These are phyloP conservation scores for Tolypocladium tropicale DNA, from an alignment of 2,329 filamentous ascomycete species.

Conservation along the genomic window DNA sequence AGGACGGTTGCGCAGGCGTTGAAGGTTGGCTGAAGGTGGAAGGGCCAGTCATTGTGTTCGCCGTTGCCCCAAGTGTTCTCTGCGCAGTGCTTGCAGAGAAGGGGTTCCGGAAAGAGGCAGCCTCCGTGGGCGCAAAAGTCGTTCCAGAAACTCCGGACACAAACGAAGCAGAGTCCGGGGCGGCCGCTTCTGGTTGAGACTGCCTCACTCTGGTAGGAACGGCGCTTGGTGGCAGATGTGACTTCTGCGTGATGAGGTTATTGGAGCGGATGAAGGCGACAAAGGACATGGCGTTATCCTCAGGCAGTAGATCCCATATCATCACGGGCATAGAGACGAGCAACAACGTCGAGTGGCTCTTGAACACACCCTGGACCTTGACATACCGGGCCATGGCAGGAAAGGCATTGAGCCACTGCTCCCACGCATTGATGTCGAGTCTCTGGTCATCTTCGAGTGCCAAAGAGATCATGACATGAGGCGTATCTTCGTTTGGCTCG, in stretches of 20 bases:
- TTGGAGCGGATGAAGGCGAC: constrained; percentile 50
- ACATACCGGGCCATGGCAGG: constrained; percentile 49
- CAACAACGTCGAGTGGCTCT: constrained; percentile 49
- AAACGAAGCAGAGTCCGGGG: constrained; percentile 17
- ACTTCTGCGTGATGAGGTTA: constrained; percentile 32
- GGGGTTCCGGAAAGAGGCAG: constrained; percentile 5
- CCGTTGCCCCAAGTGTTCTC: not conserved
- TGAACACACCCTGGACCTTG: constrained; percentile 51
- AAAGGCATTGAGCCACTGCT: constrained; percentile 45
- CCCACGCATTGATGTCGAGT: constrained; percentile 48
- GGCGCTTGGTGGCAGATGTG: constrained; percentile 10
- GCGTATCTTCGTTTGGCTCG: constrained; percentile 44
- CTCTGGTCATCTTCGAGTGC: constrained; percentile 47
- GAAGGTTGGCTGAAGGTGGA: constrained; percentile 10
- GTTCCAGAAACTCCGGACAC: constrained; percentile 22
- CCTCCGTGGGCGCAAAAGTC: constrained; percentile 20
- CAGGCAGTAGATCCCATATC: constrained; percentile 49
- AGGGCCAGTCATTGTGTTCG: constrained; percentile 2
- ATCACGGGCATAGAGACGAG: constrained; percentile 48
- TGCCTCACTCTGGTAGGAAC: constrained; percentile 12
- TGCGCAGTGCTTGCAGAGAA: not conserved
- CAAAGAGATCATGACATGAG: constrained; percentile 51
- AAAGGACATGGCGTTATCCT: constrained; percentile 46
- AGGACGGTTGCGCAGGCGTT: constrained; percentile 8
- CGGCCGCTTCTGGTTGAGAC: constrained; percentile 9